Evolutionary conservation across 208 protist species (phyloP), one percentile per base, ranked within the genome.

Genomic region (Naegleria gruberi): DNA sequence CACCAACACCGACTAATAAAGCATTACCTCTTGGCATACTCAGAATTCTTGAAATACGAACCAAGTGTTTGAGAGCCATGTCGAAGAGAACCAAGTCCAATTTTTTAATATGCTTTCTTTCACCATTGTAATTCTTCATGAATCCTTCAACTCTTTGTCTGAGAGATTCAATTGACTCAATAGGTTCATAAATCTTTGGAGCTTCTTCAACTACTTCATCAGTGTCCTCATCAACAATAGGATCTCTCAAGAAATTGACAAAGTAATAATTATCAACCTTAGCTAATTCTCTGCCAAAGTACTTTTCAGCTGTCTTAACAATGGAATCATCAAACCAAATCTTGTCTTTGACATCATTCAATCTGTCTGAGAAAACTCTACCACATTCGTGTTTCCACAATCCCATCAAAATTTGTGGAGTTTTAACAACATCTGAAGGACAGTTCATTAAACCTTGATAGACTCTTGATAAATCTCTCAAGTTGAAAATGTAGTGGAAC

Each of bases 401-500:
- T 41, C 94, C 92, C 84, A 99, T 74, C 87, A 99, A 95, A 84
- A 92, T 94, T 19, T 93, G 90, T 83, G 96, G 77, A 89, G 96
- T 93, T 30, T 92, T 94, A 88, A 98, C 93, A 73, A 95, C 92
- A 65, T 98, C 94, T 92, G 93, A 94, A 84, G 95, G 96, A 85
- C 93, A 95, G 91, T 95, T 96, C 87, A 93, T 91, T 55, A 99
- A 94, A 90, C 98, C 98, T 91, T 98, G 96, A 88, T 98, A 98
- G 81, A 99, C 97, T 51, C 94, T 94, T 8, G 96, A 97, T 12
- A 99, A 93, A 89, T 99, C 98, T 88, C 98, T 95, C 92, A 99
- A 94, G 94, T 99, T 99, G 94, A 99, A 99, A 87, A 99, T 96
- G 95, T 99, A 99, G 93, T 99, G 97, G 93, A 99, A 99, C 93